These are phyloP conservation scores for Aspergillus fijiensis DNA, from an alignment of 2,329 filamentous ascomycete genomes.

Conservation along the genomic window DNA sequence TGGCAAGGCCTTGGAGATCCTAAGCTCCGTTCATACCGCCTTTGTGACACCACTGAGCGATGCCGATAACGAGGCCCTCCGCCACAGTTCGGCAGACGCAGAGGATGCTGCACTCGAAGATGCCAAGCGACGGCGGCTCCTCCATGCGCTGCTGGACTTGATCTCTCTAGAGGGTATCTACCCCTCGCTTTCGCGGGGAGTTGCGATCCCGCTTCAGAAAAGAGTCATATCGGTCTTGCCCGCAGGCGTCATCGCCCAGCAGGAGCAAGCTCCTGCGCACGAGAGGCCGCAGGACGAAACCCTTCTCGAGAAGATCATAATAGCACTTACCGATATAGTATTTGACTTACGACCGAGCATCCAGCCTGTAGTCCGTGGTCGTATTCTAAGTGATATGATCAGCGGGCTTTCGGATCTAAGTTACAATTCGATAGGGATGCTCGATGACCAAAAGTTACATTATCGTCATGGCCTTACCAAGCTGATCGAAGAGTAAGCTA, in stretches of 20 bases:
- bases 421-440: slow-evolving; percentile 33
- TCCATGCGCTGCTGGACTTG: slow-evolving; percentile 45
- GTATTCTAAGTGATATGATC: slow-evolving; percentile 44
- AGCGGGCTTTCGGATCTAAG: slow-evolving; percentile 40
- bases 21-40: slow-evolving; percentile 36
- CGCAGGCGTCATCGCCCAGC: slow-evolving; percentile 43
- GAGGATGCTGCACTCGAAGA: slow-evolving; percentile 39
- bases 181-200: slow-evolving; percentile 43
- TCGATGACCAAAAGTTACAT: slow-evolving; percentile 14
- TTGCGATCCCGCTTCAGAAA: slow-evolving; percentile 46
- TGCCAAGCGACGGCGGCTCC: slow-evolving; percentile 40
- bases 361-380: slow-evolving; percentile 39
- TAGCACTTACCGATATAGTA: slow-evolving; percentile 30
- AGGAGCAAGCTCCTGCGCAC: slow-evolving; percentile 19
- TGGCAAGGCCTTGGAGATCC: slow-evolving; percentile 33
- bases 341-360: slow-evolving; percentile 36
- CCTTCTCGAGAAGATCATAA: slow-evolving; percentile 34
- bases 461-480: slow-evolving; percentile 28
- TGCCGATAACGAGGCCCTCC: neutral
- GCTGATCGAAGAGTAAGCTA: slow-evolving; percentile 35
- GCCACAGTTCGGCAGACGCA: slow-evolving; percentile 6
- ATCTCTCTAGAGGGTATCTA: slow-evolving; percentile 48
- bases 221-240: slow-evolving; percentile 46
- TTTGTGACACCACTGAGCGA: slow-evolving; percentile 29
- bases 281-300: slow-evolving; percentile 27